Evolutionary conservation across 331 rosid genomes (phyloP).

Genomic region (Rhamnella rubrinervis): DNA sequence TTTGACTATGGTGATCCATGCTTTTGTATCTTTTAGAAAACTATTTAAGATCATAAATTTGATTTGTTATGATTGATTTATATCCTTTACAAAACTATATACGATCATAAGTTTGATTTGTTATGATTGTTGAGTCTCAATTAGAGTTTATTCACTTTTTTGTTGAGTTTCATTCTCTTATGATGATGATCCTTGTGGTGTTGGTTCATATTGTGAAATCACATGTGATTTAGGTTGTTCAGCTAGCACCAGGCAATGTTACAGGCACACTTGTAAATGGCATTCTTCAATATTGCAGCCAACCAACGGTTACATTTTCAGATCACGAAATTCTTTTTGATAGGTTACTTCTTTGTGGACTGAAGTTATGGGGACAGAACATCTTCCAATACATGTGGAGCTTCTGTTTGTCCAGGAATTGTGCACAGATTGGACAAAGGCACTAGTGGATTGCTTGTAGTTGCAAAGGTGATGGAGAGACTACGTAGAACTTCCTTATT

Average conservation of each 20-base stretch:
- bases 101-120: no score
- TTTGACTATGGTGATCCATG: no score
- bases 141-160: no score
- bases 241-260: constrained; percentile 86
- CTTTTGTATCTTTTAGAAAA: no score
- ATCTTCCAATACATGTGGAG: constrained; percentile 17
- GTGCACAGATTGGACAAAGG: constrained; percentile 92
- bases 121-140: no score
- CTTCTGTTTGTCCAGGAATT: constrained; percentile 80
- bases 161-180: no score
- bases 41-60: no score
- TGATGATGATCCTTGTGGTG: no score
- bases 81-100: no score
- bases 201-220: neutral
- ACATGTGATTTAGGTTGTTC: constrained; percentile 65
- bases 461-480: constrained; percentile 61
- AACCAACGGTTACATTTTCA: constrained; percentile 52
- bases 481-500: neutral
- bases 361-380: neutral
- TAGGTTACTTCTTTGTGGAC: constrained; percentile 16
- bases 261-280: constrained; percentile 84
- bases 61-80: no score
- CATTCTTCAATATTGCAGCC: constrained; percentile 80
- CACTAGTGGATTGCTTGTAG: constrained; percentile 85
- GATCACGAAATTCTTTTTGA: constrained; percentile 47